Percentiles rank a stretch among this genome's conserved stretches.
Evolutionary conservation across 305 asterid genomes (phyloP).

Genomic region (Lippia alba): DNA sequence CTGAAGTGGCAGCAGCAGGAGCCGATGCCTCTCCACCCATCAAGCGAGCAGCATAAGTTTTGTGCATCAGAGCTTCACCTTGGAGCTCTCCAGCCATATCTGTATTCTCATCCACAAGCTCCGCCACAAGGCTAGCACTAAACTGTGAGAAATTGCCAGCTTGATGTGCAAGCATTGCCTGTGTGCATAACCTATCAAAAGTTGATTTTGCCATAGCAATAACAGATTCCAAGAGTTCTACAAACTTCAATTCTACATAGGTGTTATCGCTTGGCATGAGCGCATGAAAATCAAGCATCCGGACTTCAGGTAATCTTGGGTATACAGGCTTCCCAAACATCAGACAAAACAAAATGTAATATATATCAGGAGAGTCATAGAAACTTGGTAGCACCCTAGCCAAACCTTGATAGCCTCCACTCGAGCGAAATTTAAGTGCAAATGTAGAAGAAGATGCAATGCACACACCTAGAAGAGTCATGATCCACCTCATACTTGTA

Average conservation of each 20-base stretch:
- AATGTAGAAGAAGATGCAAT: conserved; percentile 96
- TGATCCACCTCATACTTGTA: conserved; percentile 99
- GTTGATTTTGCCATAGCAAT: conserved; percentile 99
- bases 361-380: conserved; percentile 98
- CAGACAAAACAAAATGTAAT: conserved; percentile 94
- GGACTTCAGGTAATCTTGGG: conserved; percentile 99
- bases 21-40: conserved; percentile 99
- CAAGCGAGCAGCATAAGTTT: conserved; percentile 99
- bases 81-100: conserved; percentile 97
- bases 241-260: conserved; percentile 79
- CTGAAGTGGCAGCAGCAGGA: conserved; percentile 98
- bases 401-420: conserved; percentile 99
- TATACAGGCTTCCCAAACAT: conserved; percentile 97
- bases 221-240: conserved; percentile 88
- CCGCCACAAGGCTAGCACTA: conserved; percentile 95
- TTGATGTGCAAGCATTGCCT: conserved; percentile 88
- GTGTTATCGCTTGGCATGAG: conserved; percentile 92
- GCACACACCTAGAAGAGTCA: conserved; percentile 98
- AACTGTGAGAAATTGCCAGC: conserved; percentile 90
- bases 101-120: conserved; percentile 82
- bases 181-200: conserved; percentile 89
- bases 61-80: conserved; percentile 99
- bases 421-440: conserved; percentile 89
- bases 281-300: conserved; percentile 97
- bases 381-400: conserved; percentile 95